phyloP scores from a whole-genome alignment of 2,329 filamentous ascomycete genomes.

The Alternaria sp. region DNA sequence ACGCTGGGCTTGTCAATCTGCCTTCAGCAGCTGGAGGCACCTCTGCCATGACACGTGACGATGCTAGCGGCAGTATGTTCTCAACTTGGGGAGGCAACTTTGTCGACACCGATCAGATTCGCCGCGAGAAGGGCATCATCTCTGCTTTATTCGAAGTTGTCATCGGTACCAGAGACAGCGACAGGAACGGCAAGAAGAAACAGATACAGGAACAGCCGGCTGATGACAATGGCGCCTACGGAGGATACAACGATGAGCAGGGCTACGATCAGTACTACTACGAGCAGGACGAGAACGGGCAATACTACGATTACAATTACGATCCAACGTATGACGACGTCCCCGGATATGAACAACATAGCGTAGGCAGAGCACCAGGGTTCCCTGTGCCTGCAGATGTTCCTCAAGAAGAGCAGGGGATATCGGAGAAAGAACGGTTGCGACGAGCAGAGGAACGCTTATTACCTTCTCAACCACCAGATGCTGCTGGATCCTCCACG shows the following conservation, averaged over 20 bases:
- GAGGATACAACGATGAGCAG: conserved; percentile 26
- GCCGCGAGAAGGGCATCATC: conserved; percentile 91
- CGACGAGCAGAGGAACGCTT: conserved; percentile 78
- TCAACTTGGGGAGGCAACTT: conserved; percentile 70
- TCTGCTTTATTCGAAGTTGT: conserved; percentile 84
- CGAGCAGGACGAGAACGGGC: conserved; percentile 39
- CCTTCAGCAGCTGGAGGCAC: conserved; percentile 52
- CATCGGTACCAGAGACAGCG: conserved; percentile 83
- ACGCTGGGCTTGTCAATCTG: conserved; percentile 59
- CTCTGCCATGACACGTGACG: conserved; percentile 39
- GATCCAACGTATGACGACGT: conserved; percentile 40
- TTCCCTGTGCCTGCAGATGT: conserved; percentile 61
- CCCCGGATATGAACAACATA: conserved; percentile 35
- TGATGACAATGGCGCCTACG: conserved; percentile 24
- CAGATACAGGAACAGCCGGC: conserved; percentile 27
- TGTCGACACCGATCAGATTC: conserved; percentile 83
- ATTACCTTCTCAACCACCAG: conserved; percentile 79
- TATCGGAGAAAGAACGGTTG: conserved; percentile 83
- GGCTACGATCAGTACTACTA: conserved; percentile 38
- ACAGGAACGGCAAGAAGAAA: conserved; percentile 56
- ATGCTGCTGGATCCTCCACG: conserved; percentile 48
- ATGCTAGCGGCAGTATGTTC: conserved; percentile 54
- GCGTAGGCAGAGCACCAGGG: conserved; percentile 54
- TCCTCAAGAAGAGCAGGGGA: conserved; percentile 61
- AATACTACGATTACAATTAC: conserved; percentile 43